phyloP scores from a whole-genome alignment of 2,329 filamentous ascomycete species.

The Teratosphaeria pseudoeucalypti region DNA sequence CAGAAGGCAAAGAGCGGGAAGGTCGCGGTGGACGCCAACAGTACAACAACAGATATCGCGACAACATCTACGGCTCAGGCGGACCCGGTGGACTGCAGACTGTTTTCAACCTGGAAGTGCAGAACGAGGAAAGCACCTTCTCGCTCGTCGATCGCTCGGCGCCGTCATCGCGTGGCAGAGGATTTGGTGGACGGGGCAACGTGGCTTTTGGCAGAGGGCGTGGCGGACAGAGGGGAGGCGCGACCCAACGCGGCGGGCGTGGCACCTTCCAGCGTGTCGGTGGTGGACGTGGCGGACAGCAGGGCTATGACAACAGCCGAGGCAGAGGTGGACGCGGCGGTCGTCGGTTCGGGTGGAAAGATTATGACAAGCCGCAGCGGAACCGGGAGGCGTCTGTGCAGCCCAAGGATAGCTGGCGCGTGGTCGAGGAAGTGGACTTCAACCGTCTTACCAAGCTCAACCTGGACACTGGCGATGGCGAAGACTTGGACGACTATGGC shows the following conservation, averaged over 20 bases:
- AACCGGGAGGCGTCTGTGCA: conserved; percentile 94
- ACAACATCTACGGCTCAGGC: conserved; percentile 92
- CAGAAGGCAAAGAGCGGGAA: conserved; percentile 72
- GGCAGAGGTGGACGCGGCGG: conserved; percentile 63
- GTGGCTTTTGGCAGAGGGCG: conserved; percentile 67
- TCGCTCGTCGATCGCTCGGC: conserved; percentile 94
- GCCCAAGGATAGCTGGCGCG: conserved; percentile 88
- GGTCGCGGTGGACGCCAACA: conserved; percentile 67
- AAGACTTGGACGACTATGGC: conserved; percentile 89
- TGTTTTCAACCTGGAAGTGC: conserved; percentile 74
- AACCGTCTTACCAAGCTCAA: conserved; percentile 91
- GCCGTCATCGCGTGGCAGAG: conserved; percentile 70
- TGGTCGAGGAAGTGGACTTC: conserved; percentile 98
- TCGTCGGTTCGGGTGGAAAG: conserved; percentile 93
- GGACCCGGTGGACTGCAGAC: conserved; percentile 52
- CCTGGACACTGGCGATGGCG: conserved; percentile 85
- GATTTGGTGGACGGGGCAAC: conserved; percentile 74
- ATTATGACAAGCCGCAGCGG: conserved; percentile 94
- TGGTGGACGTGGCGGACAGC: conserved; percentile 55
- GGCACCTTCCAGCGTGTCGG: conserved; percentile 65
- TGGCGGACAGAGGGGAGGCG: conserved; percentile 58
- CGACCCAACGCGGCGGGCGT: conserved; percentile 59
- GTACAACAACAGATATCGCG: conserved; percentile 86
- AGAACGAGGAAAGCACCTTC: conserved; percentile 95
- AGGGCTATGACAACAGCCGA: conserved; percentile 60